Base-by-base conservation (phyloP, 371 early-diverging fungal species). In the Rhizopus stolonifer region DNA sequence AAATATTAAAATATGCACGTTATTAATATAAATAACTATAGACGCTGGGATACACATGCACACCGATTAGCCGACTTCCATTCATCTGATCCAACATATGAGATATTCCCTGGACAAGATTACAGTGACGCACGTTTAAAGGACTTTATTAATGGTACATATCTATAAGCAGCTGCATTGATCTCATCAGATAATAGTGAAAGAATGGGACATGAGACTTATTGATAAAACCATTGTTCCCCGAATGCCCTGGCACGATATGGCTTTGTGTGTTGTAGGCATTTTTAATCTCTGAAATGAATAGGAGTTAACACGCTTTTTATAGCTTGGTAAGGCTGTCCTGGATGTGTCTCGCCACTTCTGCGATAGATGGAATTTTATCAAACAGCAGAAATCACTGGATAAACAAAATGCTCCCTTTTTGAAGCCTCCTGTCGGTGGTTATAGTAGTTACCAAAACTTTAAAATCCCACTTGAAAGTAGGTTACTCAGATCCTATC, bases 161-260 rank as follows among this genome's bases (percentile, higher is more conserved):
- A 11, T 46, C 7, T 9, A 34, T 26, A 0, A 46, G 23, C n/a
- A n/a, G n/a, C n/a, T n/a, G n/a, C n/a, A n/a, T n/a, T n/a, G n/a
- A n/a, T n/a, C n/a, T n/a, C n/a, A n/a, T n/a, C n/a, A n/a, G 13
- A 36, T 66, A 40, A 18, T 38, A 77, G 86, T 92, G 29, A 71
- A 82, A 54, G 54, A 80, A 38, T 76, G 77, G 67, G 76, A 82
- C 47, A 74, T 72, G 62, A 65, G 73, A 23, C 54, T 87, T 46
- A 79, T 91, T 43, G 83, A 89, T 60, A 80, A 85, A 38, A 67
- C 75, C 14, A 61, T 54, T 17, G 67, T 79, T 4, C 84, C 93
- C n/a, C 81, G 96, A 49, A 91, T 96, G 95, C 94, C 95, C 17
- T 96, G 97, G 97, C 96, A 96, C 70, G 97, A 96, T 58, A 83